Conservation (phyloP, 2,329 filamentous ascomycete species). For the Epichloe uncinata region DNA sequence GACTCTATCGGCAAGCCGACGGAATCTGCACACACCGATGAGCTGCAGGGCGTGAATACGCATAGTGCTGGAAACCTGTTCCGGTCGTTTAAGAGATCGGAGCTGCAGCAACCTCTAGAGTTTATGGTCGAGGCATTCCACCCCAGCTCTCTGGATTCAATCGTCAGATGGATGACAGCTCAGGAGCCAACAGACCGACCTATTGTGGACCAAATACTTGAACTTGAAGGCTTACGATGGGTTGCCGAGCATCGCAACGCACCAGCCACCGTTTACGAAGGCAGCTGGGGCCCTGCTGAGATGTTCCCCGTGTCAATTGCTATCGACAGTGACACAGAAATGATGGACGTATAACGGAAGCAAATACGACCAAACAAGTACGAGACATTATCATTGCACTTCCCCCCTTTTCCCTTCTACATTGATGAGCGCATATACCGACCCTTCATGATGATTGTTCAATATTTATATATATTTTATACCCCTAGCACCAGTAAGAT, state of each 20-base stretch:
- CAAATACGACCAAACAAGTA: constrained; percentile 1
- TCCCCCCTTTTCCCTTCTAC: neutral
- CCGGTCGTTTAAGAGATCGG: constrained; percentile 33
- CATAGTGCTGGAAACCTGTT: constrained; percentile 25
- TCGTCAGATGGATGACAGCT: constrained; percentile 81
- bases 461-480: neutral
- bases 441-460: constrained; percentile 2
- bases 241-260: constrained; percentile 63
- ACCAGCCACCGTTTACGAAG: constrained; percentile 90
- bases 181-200: constrained; percentile 64
- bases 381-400: neutral
- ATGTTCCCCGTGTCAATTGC: constrained; percentile 26
- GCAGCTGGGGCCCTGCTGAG: constrained; percentile 79
- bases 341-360: constrained; percentile 39
- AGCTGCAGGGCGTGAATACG: constrained; percentile 18
- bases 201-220: constrained; percentile 57
- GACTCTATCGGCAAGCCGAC: constrained; percentile 48
- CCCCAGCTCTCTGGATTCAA: constrained; percentile 62
- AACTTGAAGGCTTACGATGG: constrained; percentile 65
- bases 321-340: constrained; percentile 38
- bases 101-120: constrained; percentile 51
- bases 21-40: constrained; percentile 21
- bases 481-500: constrained; percentile 3
- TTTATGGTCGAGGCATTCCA: constrained; percentile 80
- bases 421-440: neutral